Evolutionary conservation across 495 filamentous ascomycete species (phyloP).

Genomic region (Penicillium tannophilum): DNA sequence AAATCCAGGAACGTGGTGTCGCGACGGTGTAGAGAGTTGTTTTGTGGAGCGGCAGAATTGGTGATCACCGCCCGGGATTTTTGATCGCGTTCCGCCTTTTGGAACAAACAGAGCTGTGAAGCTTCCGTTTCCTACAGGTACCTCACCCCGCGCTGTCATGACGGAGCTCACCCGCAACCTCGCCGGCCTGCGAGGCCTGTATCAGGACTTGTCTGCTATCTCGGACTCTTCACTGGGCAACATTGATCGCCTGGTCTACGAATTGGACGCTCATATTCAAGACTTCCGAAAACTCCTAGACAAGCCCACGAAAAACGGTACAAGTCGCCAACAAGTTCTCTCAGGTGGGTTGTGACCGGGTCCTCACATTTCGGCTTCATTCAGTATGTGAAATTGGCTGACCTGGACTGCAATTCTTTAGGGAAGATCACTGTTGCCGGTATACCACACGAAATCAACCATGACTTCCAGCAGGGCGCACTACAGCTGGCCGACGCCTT

Average conservation of each 20-base stretch:
- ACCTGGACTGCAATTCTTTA: slow-evolving; percentile 38
- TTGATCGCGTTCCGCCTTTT: slow-evolving; percentile 47
- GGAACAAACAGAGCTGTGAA: slow-evolving; percentile 35
- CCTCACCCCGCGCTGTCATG: slow-evolving; percentile 29
- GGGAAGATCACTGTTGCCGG: slow-evolving; percentile 72
- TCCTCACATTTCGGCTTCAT: background rate
- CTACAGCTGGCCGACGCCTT: slow-evolving; percentile 82
- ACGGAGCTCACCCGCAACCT: slow-evolving; percentile 64
- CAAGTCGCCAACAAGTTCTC: slow-evolving; percentile 61
- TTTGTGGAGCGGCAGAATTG: slow-evolving; percentile 27
- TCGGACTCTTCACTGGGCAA: slow-evolving; percentile 61
- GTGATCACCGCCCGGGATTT: slow-evolving; percentile 37
- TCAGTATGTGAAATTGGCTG: slow-evolving; percentile 23
- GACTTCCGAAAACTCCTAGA: slow-evolving; percentile 79
- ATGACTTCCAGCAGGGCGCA: slow-evolving; percentile 78
- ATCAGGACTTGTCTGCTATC: slow-evolving; percentile 74
- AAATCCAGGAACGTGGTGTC: background rate
- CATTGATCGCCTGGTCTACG: slow-evolving; percentile 61
- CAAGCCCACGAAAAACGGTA: slow-evolving; percentile 69
- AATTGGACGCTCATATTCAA: slow-evolving; percentile 68
- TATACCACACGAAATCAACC: slow-evolving; percentile 77
- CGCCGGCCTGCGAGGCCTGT: slow-evolving; percentile 71
- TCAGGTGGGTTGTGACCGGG: slow-evolving; percentile 44
- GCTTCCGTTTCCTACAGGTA: slow-evolving; percentile 22
- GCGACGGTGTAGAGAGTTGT: slow-evolving; percentile 3